Percentiles rank a stretch among this genome's conserved stretches.
phyloP scores from a whole-genome alignment of 768 basidiomycete genomes.

The Boletus pseudopeckii region DNA sequence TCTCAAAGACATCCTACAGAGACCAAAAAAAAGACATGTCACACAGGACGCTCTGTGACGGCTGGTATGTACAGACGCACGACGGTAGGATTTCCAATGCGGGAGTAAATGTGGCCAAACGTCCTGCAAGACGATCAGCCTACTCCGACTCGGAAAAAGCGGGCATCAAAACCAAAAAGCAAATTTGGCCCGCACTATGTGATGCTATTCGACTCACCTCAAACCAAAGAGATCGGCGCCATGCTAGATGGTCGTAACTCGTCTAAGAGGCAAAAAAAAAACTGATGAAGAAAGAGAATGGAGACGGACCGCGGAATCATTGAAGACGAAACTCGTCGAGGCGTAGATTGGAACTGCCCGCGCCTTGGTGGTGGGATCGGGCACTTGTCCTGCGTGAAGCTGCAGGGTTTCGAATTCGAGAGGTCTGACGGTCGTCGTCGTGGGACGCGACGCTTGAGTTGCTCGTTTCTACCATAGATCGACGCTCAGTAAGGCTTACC shows the following conservation, averaged over 20 bases:
- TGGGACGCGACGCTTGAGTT: background rate
- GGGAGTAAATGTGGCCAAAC: constrained; percentile 51
- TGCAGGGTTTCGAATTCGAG: constrained; percentile 63
- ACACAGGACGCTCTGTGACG: background rate
- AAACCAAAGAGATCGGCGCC: constrained; percentile 53
- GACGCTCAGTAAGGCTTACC: constrained; percentile 2
- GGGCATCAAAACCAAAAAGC: background rate
- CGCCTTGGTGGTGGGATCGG: constrained; percentile 52
- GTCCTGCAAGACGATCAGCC: constrained; percentile 24
- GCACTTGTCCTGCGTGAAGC: constrained; percentile 57
- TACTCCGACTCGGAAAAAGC: background rate
- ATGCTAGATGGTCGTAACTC: constrained; percentile 34
- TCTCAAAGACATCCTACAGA: constrained; percentile 58
- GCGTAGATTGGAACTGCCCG: constrained; percentile 65
- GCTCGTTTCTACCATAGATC: background rate
- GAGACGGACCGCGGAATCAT: constrained; percentile 43
- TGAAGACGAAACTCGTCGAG: constrained; percentile 53
- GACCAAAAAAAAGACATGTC: background rate
- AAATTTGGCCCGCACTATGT: background rate
- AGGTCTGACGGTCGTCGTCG: constrained; percentile 15
- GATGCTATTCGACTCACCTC: constrained; percentile 22
- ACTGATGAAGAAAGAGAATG: background rate
- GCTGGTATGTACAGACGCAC: constrained; percentile 32
- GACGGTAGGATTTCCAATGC: constrained; percentile 55
- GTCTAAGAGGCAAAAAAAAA: background rate